These are phyloP conservation scores for Blastobotrys malaysiensis DNA, from an alignment of 1,139 yeast species.

Conservation along the genomic window DNA sequence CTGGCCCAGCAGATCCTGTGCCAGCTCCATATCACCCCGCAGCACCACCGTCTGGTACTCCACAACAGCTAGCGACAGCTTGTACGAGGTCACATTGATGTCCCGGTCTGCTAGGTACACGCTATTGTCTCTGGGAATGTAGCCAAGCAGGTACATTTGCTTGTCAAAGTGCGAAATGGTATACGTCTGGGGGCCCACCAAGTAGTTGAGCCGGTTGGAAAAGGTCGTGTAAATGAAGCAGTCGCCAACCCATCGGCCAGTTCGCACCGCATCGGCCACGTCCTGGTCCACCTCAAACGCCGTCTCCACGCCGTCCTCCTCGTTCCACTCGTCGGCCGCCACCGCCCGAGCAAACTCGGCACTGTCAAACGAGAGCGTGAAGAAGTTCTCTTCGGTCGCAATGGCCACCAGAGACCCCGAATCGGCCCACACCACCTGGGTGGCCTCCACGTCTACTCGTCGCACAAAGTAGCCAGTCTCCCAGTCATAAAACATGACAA, in stretches of 20 bases:
- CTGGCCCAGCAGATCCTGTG: conserved; percentile 58
- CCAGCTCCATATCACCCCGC: conserved; percentile 84
- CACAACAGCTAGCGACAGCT: conserved; percentile 73
- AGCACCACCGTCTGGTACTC: conserved; percentile 94
- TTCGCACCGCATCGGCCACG: conserved; percentile 70
- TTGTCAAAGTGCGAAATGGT: conserved; percentile 92
- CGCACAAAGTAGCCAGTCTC: conserved; percentile 77
- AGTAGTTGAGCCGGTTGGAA: conserved; percentile 83
- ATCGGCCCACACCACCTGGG: conserved; percentile 86
- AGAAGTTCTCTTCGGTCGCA: conserved; percentile 71
- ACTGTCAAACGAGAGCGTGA: conserved; percentile 68
- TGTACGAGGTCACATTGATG: conserved; percentile 75
- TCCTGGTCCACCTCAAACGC: conserved; percentile 83
- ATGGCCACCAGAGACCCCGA: conserved; percentile 85
- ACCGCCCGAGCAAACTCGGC: conserved; percentile 62
- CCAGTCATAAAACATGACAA: conserved; percentile 91
- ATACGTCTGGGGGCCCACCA: conserved; percentile 90
- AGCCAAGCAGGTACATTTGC: conserved; percentile 81
- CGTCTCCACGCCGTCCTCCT: conserved; percentile 83
- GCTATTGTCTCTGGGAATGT: conserved; percentile 82
- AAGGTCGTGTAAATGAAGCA: conserved; percentile 86
- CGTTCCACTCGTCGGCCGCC: conserved; percentile 49
- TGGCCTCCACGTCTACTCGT: conserved; percentile 65
- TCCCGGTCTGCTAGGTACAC: conserved; percentile 90
- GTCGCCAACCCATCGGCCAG: conserved; percentile 96